These are phyloP conservation scores for Pleurozium schreberi DNA, from an alignment of 225 moss, liverwort and hornwort species.

Conservation along the genomic window DNA sequence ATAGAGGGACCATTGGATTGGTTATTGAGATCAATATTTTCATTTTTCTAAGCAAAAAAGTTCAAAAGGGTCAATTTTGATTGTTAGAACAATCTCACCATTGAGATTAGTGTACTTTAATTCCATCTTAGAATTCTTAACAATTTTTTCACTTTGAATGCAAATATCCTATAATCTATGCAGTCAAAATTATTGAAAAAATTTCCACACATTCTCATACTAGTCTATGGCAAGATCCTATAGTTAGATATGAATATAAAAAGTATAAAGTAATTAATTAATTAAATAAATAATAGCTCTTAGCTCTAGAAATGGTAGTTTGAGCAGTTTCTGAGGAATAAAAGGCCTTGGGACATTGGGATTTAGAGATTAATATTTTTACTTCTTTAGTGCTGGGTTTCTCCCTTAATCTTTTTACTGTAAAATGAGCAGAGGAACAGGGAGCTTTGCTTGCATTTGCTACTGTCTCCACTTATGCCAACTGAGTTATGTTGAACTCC, in stretches of 20 bases:
- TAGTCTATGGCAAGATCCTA: background rate
- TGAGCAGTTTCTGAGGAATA: background rate
- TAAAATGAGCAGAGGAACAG: background rate
- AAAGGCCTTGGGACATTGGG: background rate
- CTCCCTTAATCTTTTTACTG: background rate
- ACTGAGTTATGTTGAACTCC: background rate
- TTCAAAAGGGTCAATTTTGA: background rate
- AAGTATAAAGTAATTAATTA: fast-evolving
- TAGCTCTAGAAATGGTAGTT: background rate
- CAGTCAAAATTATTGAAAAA: background rate
- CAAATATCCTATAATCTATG: background rate
- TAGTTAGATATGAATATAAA: background rate
- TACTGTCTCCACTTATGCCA: background rate
- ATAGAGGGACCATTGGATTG: background rate
- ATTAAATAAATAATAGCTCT: background rate
- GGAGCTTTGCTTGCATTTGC: background rate
- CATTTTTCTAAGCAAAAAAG: background rate
- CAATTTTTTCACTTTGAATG: background rate
- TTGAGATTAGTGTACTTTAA: background rate
- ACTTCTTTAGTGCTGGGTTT: background rate
- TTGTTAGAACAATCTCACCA: background rate
- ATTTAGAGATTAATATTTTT: background rate
- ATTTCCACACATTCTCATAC: background rate
- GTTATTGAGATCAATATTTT: background rate
- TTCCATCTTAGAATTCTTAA: background rate